A percentile compares a stretch with the other conserved stretches of the same genome.
phyloP scores from a whole-genome alignment of 2,329 filamentous ascomycete genomes.

The Trichophyton mentagrophytes region DNA sequence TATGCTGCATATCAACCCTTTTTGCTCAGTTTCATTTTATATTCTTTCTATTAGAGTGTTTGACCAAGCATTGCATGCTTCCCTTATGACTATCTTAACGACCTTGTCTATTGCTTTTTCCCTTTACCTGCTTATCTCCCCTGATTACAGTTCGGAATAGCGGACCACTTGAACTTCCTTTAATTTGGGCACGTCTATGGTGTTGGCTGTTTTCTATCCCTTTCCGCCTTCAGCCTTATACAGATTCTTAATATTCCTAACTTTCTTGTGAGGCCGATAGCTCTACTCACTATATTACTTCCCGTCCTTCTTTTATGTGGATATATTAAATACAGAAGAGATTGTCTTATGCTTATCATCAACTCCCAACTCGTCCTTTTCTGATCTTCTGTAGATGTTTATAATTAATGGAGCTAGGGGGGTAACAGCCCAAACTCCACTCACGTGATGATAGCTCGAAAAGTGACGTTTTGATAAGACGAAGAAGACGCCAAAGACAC shows the following conservation, averaged over 20 bases:
- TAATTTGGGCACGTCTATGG: not conserved
- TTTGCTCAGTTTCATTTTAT: not conserved
- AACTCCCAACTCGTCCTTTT: not conserved
- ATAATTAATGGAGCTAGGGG: no score
- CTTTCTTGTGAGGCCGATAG: not conserved
- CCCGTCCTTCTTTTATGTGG: not conserved
- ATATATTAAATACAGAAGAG: not conserved
- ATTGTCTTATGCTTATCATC: not conserved
- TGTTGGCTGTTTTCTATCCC: not conserved
- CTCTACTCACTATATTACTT: not conserved
- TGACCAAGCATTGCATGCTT: not conserved
- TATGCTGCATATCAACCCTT: no score
- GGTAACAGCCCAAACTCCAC: no score
- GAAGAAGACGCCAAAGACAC: not conserved
- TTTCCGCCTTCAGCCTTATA: not conserved
- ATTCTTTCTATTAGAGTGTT: not conserved
- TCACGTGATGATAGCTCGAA: no score
- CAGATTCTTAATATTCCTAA: not conserved
- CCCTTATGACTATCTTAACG: not conserved
- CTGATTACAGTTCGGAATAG: not conserved
- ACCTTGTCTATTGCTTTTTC: not conserved
- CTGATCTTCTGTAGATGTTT: no score
- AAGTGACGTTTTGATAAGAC: not conserved
- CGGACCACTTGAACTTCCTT: not conserved
- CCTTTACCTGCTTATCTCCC: not conserved